Percentiles rank a stretch among this genome's conserved stretches.
These are phyloP conservation scores for Pyronema domesticum DNA, from an alignment of 495 filamentous ascomycete genomes.

Conservation along the genomic window DNA sequence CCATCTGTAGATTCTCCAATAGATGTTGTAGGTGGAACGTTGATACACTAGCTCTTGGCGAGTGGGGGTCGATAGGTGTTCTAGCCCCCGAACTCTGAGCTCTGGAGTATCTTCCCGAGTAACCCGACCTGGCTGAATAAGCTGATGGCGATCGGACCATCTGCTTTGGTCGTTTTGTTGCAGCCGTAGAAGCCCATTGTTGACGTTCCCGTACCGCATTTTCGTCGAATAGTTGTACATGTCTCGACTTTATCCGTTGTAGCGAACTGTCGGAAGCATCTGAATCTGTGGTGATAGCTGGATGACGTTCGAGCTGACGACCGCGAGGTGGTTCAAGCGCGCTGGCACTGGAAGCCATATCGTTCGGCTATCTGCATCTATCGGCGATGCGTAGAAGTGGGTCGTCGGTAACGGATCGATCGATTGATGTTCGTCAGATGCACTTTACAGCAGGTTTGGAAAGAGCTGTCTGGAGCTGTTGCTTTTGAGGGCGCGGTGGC, in stretches of 20 bases:
- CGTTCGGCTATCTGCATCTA: no score
- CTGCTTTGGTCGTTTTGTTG: neutral
- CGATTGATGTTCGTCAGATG: no score
- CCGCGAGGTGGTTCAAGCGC: no score
- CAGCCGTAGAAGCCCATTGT: neutral
- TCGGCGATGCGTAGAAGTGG: no score
- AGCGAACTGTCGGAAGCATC: neutral
- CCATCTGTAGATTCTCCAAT: slow-evolving; percentile 26
- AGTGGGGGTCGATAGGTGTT: slow-evolving; percentile 17
- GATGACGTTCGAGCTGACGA: no score
- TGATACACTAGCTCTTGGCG: slow-evolving; percentile 21
- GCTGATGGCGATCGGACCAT: slow-evolving; percentile 4
- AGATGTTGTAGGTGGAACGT: slow-evolving; percentile 29
- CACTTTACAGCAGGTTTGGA: no score
- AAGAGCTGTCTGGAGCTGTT: no score
- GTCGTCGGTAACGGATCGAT: no score
- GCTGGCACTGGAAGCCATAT: no score
- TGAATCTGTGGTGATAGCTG: no score
- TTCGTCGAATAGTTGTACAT: neutral
- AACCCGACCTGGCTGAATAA: slow-evolving; percentile 1
- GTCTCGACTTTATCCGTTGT: neutral
- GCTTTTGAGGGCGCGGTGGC: no score
- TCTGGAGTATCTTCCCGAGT: slow-evolving; percentile 1
- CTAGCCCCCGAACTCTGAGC: slow-evolving; percentile 15
- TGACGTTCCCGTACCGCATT: slow-evolving; percentile 1